A percentile compares a stretch with the other conserved stretches of the same genome.
phyloP scores from a whole-genome alignment of 202 grass and related monocot species.

The Hordeum pubiflorum region DNA sequence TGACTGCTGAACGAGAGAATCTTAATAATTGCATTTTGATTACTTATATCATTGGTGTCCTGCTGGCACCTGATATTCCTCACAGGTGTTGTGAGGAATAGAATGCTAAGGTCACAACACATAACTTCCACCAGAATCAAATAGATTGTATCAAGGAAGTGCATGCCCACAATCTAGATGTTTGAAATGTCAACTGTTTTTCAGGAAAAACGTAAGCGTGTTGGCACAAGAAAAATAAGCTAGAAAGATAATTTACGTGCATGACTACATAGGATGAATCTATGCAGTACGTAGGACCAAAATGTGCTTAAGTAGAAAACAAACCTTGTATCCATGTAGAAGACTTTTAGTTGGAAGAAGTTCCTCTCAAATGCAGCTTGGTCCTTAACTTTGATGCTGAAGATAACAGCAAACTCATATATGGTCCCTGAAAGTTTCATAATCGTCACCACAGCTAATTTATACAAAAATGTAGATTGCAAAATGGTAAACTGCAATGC shows the following conservation, averaged over 20 bases:
- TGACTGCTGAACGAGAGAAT: background rate
- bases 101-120: background rate
- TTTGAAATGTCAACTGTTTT: background rate
- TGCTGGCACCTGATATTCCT: background rate
- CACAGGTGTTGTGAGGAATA: background rate
- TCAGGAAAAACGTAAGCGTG: background rate
- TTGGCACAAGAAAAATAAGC: background rate
- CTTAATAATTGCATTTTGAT: background rate
- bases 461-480: background rate
- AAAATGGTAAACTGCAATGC: background rate
- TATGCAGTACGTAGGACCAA: background rate
- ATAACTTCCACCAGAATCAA: background rate
- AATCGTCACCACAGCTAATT: background rate
- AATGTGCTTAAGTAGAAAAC: background rate
- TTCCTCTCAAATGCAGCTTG: constrained; percentile 58
- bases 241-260: background rate
- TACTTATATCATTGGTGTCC: background rate
- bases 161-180: background rate
- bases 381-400: constrained; percentile 57
- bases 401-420: constrained; percentile 66
- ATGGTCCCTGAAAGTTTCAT: constrained; percentile 49
- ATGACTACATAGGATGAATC: background rate
- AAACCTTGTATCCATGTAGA: constrained; percentile 68
- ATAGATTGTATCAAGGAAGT: background rate
- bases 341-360: constrained; percentile 53